Evolutionary conservation across 257 asterid genomes (phyloP).

Genomic region (Solanum clarkiae): DNA sequence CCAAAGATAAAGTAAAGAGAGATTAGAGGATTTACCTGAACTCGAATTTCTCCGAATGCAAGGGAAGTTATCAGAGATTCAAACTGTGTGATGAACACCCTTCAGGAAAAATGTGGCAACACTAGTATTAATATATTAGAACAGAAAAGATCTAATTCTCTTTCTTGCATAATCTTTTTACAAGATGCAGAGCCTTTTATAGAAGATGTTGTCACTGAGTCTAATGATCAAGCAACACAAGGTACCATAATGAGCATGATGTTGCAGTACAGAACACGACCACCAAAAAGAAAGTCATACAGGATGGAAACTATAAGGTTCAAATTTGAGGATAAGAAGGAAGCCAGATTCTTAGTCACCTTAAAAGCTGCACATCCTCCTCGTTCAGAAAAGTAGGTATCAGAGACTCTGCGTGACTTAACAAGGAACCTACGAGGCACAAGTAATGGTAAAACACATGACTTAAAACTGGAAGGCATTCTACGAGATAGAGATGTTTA

Average conservation of each 20-base stretch:
- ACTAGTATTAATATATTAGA: background rate
- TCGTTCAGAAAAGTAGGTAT: constrained; percentile 74
- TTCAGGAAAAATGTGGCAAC: constrained; percentile 14
- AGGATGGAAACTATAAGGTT: background rate
- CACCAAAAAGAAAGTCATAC: background rate
- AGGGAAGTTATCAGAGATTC: constrained; percentile 38
- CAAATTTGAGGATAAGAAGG: background rate
- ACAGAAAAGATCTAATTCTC: background rate
- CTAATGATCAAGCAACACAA: background rate
- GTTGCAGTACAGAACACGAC: background rate
- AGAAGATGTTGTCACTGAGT: background rate
- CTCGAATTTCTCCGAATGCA: constrained; percentile 35
- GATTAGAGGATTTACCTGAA: constrained; percentile 33
- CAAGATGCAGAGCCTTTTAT: background rate
- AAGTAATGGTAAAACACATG: constrained; percentile 13
- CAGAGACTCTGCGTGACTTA: constrained; percentile 88
- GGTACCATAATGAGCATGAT: background rate
- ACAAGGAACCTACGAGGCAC: constrained; percentile 54
- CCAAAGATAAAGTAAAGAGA: background rate
- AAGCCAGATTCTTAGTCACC: constrained; percentile 31
- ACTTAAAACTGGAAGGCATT: background rate
- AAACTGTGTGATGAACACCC: constrained; percentile 60
- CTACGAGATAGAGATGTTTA: constrained; percentile 11
- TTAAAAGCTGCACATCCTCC: constrained; percentile 83
- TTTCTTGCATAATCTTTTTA: background rate